phyloP scores from a whole-genome alignment of 169 alveolate genomes.

The Miamiensis avidus region DNA sequence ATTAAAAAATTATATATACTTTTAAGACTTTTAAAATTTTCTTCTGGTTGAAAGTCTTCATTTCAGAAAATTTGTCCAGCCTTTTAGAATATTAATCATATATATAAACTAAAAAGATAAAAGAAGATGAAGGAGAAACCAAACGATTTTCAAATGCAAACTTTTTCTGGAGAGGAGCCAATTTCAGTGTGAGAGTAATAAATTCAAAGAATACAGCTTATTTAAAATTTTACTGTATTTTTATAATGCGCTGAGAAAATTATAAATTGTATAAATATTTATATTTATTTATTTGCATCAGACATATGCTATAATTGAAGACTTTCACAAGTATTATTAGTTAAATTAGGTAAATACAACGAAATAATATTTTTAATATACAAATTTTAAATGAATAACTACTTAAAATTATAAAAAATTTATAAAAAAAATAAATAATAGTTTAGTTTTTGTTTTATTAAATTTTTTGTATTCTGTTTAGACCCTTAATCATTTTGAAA shows the following conservation, averaged over 20 bases:
- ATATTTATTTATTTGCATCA: background rate
- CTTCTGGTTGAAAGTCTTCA: background rate
- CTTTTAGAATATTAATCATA: background rate
- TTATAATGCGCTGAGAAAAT: background rate
- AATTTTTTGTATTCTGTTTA: background rate
- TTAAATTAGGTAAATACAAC: conserved; percentile 25
- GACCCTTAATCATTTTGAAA: conserved; percentile 55
- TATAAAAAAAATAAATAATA: background rate
- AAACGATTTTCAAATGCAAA: conserved; percentile 4
- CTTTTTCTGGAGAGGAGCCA: conserved; percentile 20
- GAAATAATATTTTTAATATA: background rate
- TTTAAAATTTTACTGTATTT: background rate
- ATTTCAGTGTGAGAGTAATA: conserved; percentile 11
- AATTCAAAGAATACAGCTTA: no score
- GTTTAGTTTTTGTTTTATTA: background rate
- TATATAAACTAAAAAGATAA: conserved; percentile 2
- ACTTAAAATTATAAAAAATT: background rate
- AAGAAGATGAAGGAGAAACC: conserved; percentile 6
- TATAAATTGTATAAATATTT: background rate
- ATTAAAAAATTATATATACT: background rate
- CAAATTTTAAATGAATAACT: background rate
- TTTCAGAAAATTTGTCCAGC: background rate
- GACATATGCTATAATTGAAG: conserved; percentile 20
- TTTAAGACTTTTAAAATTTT: background rate
- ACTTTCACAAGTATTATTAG: conserved; percentile 12